These are phyloP conservation scores for Leucocoprinus birnbaumii DNA, from an alignment of 768 basidiomycete species.

Conservation along the genomic window DNA sequence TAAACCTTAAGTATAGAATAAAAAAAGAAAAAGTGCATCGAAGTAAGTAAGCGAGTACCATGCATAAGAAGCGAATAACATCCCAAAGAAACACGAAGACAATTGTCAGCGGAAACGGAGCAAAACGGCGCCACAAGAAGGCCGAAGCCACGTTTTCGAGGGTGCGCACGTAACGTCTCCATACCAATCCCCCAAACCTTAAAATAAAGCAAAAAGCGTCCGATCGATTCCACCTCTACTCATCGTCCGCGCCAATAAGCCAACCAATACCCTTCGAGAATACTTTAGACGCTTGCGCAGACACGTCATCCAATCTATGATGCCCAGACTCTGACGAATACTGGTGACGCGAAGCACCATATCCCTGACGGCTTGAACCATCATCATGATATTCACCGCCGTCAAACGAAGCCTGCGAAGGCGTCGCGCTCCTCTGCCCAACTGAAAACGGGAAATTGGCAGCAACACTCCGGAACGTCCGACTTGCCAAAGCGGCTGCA, in stretches of 20 bases:
- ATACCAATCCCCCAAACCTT: background rate
- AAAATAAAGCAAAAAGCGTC: background rate
- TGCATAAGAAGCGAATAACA: no score
- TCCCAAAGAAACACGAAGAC: no score
- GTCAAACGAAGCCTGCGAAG: constrained; percentile 8
- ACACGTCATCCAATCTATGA: constrained; percentile 54
- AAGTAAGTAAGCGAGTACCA: no score
- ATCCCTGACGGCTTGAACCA: background rate
- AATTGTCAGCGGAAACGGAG: no score
- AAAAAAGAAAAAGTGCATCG: no score
- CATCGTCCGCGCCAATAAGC: constrained; percentile 86
- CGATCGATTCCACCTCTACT: constrained; percentile 19
- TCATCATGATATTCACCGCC: constrained; percentile 1
- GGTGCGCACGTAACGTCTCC: no score
- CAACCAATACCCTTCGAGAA: constrained; percentile 93
- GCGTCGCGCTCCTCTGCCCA: constrained; percentile 25
- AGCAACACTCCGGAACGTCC: constrained; percentile 75
- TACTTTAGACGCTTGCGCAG: constrained; percentile 72
- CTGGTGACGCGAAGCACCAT: constrained; percentile 11
- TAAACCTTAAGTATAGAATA: no score
- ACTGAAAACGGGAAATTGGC: constrained; percentile 73
- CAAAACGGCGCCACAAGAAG: no score
- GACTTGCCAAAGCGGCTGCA: constrained; percentile 74
- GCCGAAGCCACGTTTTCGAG: no score
- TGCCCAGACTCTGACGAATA: constrained; percentile 38